Evolutionary conservation across 2,329 filamentous ascomycete species (phyloP), one percentile per base, ranked within the genome.

Genomic region (Ascochyta koolunga): DNA sequence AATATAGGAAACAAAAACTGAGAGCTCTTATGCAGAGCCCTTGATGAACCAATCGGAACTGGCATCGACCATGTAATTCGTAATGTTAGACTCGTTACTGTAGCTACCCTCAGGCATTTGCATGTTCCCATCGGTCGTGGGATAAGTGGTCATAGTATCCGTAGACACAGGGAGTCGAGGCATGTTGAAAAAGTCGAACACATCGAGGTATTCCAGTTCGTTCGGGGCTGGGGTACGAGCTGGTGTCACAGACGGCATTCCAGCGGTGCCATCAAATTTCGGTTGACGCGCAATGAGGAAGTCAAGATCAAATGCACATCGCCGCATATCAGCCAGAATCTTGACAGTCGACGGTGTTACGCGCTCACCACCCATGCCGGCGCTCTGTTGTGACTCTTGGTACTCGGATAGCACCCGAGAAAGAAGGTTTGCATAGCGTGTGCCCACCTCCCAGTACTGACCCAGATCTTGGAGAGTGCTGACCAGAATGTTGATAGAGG

Each of bases 171-270:
- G 83, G 21, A 96, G 78, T 16, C 91, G 81, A 1, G 93, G 93
- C 50, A 96, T 86, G 70, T 96, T 96, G 80, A 96, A 97, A 70
- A 96, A 96, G 65, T 95, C 91, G 71, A 97, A 96, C 0, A 96
- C 90, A 65, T 96, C 92, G 2, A 96, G 79, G 70, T 96, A 96
- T 71, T 96, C 93, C 3, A 96, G 79, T 68, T 96, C 91, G 62
- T 95, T 91, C 1, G 89, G 84, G 9, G 86, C 89, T 0, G 90
- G 89, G 25, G 87, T 89, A 59, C 86, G 83, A 1, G 84, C 83
- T 1, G 86, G 85, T 0, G 86, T 87, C 15, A 73, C 52, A 11
- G 66, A 64, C 6, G 62, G 53, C 18, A 65, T 19, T 79, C 76
- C 80, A 16, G 66, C 60, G 31, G 64, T 60, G 35, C 60, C 60